phyloP scores from a whole-genome alignment of 176 grass and related monocot genomes.

The Eragrostis curvula region DNA sequence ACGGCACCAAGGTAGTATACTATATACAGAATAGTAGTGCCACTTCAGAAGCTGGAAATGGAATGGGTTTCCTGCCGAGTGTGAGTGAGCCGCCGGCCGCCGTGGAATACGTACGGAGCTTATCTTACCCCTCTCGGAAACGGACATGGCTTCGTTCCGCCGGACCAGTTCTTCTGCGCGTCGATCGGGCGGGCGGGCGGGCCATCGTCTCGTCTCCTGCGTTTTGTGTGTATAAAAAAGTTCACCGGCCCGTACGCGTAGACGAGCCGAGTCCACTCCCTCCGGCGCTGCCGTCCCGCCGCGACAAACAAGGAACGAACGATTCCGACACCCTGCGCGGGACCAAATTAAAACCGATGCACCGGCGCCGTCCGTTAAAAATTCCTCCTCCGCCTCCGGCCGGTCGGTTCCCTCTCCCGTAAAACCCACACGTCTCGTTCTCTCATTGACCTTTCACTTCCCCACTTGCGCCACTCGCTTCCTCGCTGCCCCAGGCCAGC shows the following conservation, averaged over 20 bases:
- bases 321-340: conserved; percentile 31
- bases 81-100: too few species aligned
- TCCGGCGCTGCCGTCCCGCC: conserved; percentile 33
- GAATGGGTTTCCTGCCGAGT: too few species aligned
- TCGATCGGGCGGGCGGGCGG: too few species aligned
- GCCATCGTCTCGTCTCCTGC: too few species aligned
- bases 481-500: not conserved
- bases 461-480: not conserved
- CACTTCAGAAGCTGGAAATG: too few species aligned
- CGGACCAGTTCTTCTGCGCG: too few species aligned
- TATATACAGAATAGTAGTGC: too few species aligned
- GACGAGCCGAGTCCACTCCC: conserved; percentile 29
- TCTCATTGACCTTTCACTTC: conserved; percentile 36
- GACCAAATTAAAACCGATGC: conserved; percentile 14
- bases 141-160: too few species aligned
- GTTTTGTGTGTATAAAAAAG: not conserved
- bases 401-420: not conserved
- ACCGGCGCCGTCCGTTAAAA: not conserved
- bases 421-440: conserved; percentile 31
- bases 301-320: not conserved
- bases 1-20: too few species aligned
- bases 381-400: not conserved
- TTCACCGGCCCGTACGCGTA: conserved; percentile 37
- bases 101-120: too few species aligned
- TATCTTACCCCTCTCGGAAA: too few species aligned